These are phyloP conservation scores for Adansonia digitata DNA, from an alignment of 345 rosid species.

Conservation along the genomic window DNA sequence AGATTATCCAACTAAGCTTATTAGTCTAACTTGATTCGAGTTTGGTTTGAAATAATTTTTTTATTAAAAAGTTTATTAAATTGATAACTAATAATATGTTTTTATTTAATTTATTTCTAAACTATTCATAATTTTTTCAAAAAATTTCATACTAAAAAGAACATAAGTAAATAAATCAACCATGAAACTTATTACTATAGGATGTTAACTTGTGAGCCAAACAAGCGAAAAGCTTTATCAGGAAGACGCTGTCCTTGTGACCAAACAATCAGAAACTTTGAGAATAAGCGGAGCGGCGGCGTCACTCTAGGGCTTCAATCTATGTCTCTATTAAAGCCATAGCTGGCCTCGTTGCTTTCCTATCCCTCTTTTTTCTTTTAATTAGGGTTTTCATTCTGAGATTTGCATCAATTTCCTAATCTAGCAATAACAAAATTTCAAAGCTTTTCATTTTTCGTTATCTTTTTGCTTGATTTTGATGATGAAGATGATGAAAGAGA, in stretches of 20 bases:
- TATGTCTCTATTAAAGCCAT: not conserved
- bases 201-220: no score
- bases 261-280: not conserved
- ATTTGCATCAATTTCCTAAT: not conserved
- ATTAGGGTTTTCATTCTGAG: not conserved
- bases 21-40: no score
- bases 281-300: not conserved
- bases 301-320: not conserved
- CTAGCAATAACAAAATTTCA: not conserved
- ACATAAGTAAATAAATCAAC: no score
- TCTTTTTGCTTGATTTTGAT: not conserved
- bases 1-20: no score
- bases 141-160: no score
- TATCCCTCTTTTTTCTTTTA: fast-evolving
- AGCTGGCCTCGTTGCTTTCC: not conserved
- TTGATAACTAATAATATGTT: no score
- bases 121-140: no score
- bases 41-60: no score
- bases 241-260: not conserved
- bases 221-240: not conserved
- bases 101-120: no score
- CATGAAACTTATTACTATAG: no score
- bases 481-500: not conserved
- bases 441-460: not conserved
- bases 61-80: no score